A percentile compares a stretch with the other conserved stretches of the same genome.
Evolutionary conservation across 164 flowering plant genomes (phyloP).

Genomic region (Tetracentron sinense): DNA sequence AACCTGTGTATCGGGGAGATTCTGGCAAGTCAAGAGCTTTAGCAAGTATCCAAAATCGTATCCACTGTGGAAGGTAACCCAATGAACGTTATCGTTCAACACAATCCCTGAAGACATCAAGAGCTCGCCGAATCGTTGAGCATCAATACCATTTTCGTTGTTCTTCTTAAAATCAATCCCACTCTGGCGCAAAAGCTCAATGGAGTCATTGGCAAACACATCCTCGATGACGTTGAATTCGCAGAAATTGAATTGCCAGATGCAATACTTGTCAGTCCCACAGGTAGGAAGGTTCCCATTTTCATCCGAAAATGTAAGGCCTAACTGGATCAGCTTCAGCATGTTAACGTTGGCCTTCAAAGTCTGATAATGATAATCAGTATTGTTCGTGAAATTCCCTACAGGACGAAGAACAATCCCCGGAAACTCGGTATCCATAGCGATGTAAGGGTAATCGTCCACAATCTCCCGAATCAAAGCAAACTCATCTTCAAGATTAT

Average conservation of each 20-base stretch:
- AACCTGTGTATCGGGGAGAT: constrained; percentile 37
- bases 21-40: constrained; percentile 42
- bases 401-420: constrained; percentile 34
- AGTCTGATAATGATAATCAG: constrained; percentile 30
- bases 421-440: constrained; percentile 40
- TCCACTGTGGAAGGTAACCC: constrained; percentile 51
- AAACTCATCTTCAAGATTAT: constrained; percentile 4
- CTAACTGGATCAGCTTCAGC: constrained; percentile 35
- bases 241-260: constrained; percentile 54
- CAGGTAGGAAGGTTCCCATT: constrained; percentile 48
- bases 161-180: constrained; percentile 57
- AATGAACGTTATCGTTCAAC: constrained; percentile 35
- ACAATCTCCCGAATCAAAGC: constrained; percentile 34
- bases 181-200: constrained; percentile 42
- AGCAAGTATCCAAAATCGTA: constrained; percentile 50
- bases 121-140: constrained; percentile 46
- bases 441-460: constrained; percentile 23
- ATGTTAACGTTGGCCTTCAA: constrained; percentile 30
- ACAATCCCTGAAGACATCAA: constrained; percentile 50
- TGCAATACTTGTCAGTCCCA: constrained; percentile 34
- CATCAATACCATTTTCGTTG: constrained; percentile 48
- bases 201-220: constrained; percentile 41
- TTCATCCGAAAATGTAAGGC: constrained; percentile 37
- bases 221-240: constrained; percentile 43
- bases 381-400: constrained; percentile 28